phyloP scores from a whole-genome alignment of 805 yeast genomes.

The Saturnispora quitensis region DNA sequence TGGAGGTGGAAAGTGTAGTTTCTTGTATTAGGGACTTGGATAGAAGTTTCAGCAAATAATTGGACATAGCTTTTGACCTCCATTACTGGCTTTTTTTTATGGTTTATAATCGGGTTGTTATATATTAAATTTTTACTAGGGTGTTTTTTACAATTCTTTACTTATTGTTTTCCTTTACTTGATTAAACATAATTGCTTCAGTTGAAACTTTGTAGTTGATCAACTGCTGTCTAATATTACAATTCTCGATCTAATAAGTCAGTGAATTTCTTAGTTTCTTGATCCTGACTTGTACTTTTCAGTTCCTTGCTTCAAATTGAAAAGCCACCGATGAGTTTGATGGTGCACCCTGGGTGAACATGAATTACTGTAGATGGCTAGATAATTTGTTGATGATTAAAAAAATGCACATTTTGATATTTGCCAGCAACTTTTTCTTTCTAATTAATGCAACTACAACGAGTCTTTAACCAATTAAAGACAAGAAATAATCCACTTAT shows the following conservation, averaged over 20 bases:
- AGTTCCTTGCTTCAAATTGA: no score
- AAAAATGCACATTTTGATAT: background rate
- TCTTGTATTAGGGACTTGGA: conserved; percentile 77
- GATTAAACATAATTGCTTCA: background rate
- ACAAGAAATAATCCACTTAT: background rate
- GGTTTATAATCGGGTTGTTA: background rate
- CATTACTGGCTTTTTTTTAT: background rate
- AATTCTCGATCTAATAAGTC: background rate
- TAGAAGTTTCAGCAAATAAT: conserved; percentile 23
- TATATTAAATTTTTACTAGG: background rate
- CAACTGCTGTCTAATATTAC: background rate
- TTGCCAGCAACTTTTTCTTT: background rate
- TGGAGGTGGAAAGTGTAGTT: conserved; percentile 86
- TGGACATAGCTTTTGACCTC: background rate
- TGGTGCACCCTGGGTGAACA: no score
- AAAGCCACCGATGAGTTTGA: no score
- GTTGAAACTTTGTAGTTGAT: background rate
- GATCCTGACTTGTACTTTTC: no score
- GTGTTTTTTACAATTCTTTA: background rate
- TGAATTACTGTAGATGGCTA: background rate
- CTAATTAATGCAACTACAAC: background rate
- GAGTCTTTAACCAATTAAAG: background rate
- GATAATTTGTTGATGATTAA: background rate
- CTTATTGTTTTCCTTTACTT: background rate
- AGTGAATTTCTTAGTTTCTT: no score